Base-by-base conservation (phyloP, 2,329 filamentous ascomycete species). In the Neonectria magnoliae region DNA sequence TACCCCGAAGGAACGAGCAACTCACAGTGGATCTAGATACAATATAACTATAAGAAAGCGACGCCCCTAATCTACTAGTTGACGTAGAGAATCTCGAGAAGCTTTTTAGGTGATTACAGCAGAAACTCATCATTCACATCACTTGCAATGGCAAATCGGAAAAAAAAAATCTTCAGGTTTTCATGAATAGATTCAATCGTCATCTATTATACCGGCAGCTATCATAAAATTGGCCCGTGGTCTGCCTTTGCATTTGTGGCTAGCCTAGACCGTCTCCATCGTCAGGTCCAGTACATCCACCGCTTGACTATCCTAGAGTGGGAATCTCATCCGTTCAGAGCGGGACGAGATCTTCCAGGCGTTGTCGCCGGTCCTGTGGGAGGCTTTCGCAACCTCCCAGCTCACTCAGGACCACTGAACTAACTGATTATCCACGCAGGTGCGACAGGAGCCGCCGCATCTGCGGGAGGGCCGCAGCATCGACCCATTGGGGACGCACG, bases 171-270 rank as follows among this genome's bases (percentile, higher is more conserved):
- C 63, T 51, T 58, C 50, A 25, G 16, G 25, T 22, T 69, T 69
- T 71, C 72, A 76, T 78, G 78, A 77, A 81, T 84, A 84, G 82
- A 84, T 85, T 86, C 84, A 83, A 84, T 71, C 73, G 83, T 81
- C 83, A 62, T 84, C 84, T 85, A 85, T 77, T 77, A 74, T 77
- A 75, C 52, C 64, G 64, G 65, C 71, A 73, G 67, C 31, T 65
- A 63, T 55, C 58, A 54, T 45, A 64, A 64, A 66, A 60, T 73
- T 52, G 55, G 65, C 56, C 67, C 68, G 45, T 71, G 60, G 66
- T 65, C 71, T 74, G 70, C 67, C 67, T 72, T 59, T 67, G 44
- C 44, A 45, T 72, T 73, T 73, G 58, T 75, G 78, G 77, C 77
- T 79, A 77, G 78, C 73, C 73, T 60, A 64, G 72, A 69, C 68